phyloP scores from a whole-genome alignment of 2,329 filamentous ascomycete genomes.

The Cladosporium cucumerinum region DNA sequence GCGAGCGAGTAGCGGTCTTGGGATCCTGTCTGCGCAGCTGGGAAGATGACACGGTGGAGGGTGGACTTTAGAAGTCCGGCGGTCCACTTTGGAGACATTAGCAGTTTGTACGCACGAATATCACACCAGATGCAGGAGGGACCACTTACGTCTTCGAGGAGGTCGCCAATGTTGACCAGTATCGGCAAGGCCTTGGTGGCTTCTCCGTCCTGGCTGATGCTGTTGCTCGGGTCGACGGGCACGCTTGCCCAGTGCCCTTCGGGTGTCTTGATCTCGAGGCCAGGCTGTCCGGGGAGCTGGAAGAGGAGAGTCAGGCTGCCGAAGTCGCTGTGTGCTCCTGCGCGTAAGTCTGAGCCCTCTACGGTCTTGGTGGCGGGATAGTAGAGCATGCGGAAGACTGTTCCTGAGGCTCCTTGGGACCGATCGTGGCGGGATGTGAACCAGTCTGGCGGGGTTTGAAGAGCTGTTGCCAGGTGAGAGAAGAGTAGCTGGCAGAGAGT shows the following conservation, averaged over 20 bases:
- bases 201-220: neutral
- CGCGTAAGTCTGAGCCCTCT: slow-evolving; percentile 66
- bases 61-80: slow-evolving; percentile 82
- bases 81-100: slow-evolving; percentile 60
- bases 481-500: slow-evolving; percentile 70
- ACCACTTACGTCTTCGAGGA: slow-evolving; percentile 58
- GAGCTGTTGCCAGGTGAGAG: slow-evolving; percentile 71
- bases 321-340: slow-evolving; percentile 91
- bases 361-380: slow-evolving; percentile 38
- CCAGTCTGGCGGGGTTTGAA: slow-evolving; percentile 55
- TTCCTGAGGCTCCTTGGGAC: slow-evolving; percentile 49
- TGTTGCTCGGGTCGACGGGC: slow-evolving; percentile 40
- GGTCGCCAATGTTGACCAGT: slow-evolving; percentile 68
- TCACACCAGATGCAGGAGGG: neutral
- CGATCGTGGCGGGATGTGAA: slow-evolving; percentile 61
- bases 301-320: slow-evolving; percentile 70
- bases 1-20: slow-evolving; percentile 57
- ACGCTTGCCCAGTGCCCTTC: slow-evolving; percentile 42
- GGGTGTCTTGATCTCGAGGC: slow-evolving; percentile 73
- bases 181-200: slow-evolving; percentile 50
- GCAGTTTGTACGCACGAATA: neutral
- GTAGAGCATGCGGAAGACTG: slow-evolving; percentile 54
- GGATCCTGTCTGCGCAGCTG: slow-evolving; percentile 37
- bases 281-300: slow-evolving; percentile 78
- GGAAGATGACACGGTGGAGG: slow-evolving; percentile 82